Conservation (phyloP, 768 basidiomycete genomes). For the Lyophyllum atratum region DNA sequence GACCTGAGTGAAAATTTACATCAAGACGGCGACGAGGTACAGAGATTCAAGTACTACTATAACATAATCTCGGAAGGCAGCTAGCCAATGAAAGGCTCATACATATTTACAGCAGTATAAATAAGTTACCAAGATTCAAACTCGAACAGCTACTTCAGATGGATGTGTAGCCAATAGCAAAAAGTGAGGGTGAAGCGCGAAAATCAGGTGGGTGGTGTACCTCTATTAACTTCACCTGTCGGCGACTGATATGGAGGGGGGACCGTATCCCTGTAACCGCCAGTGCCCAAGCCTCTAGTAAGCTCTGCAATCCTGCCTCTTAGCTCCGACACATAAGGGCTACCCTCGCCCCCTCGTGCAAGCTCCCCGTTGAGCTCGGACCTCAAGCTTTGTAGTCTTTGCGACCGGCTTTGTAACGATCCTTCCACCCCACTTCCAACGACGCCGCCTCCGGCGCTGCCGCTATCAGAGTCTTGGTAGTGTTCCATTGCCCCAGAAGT, state of each 20-base stretch:
- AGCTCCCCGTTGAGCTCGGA: conserved; percentile 2
- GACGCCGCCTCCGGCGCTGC: background rate
- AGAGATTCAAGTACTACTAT: too few species aligned
- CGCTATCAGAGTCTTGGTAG: background rate
- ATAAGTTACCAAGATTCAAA: too few species aligned
- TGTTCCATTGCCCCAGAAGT: background rate
- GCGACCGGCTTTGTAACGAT: conserved; percentile 6
- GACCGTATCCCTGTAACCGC: background rate
- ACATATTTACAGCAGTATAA: too few species aligned
- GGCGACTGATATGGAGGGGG: background rate
- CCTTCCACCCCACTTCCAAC: background rate
- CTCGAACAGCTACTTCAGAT: too few species aligned
- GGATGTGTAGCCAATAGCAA: too few species aligned
- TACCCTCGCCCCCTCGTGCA: background rate
- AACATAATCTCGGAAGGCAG: too few species aligned
- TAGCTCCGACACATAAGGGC: background rate
- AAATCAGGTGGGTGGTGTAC: too few species aligned
- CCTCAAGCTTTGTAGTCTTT: conserved; percentile 7
- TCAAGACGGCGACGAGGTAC: background rate
- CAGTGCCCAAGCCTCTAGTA: background rate
- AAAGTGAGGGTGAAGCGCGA: too few species aligned
- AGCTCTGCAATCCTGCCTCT: conserved; percentile 8
- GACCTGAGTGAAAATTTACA: background rate
- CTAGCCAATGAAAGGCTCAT: too few species aligned
- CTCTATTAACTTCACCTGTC: too few species aligned